A percentile compares a stretch with the other conserved stretches of the same genome.
These are phyloP conservation scores for Globisporangium rhizosaccharum DNA, from an alignment of 352 stramenopile species.

Conservation along the genomic window DNA sequence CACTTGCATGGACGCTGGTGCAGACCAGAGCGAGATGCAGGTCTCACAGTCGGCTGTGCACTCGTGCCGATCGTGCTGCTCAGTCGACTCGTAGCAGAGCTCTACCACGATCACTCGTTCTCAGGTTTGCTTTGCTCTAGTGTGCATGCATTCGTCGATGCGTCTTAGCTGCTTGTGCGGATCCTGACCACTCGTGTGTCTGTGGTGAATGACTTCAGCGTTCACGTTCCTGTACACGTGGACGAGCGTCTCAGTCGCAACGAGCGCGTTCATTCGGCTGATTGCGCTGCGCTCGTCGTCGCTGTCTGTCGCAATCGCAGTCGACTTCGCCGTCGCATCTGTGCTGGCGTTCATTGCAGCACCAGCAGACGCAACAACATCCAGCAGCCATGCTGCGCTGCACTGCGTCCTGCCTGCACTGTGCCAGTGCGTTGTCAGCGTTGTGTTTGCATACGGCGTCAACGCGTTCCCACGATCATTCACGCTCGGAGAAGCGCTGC, in stretches of 20 bases:
- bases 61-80: constrained; percentile 52
- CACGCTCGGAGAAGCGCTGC: constrained; percentile 62
- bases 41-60: constrained; percentile 53
- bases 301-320: constrained; percentile 24
- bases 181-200: neutral
- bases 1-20: neutral
- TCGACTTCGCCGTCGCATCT: constrained; percentile 40
- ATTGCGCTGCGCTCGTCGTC: constrained; percentile 29
- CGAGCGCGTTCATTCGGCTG: constrained; percentile 43
- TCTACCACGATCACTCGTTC: constrained; percentile 19
- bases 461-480: constrained; percentile 54
- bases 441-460: constrained; percentile 36
- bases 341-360: constrained; percentile 12
- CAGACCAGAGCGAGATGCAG: constrained; percentile 51
- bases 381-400: constrained; percentile 5
- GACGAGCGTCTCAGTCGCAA: constrained; percentile 40
- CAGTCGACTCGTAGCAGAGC: constrained; percentile 40
- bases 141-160: neutral
- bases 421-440: constrained; percentile 25
- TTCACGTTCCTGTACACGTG: constrained; percentile 56
- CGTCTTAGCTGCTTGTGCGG: no score
- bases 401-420: constrained; percentile 29
- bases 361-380: constrained; percentile 4
- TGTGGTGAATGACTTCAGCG: constrained; percentile 8
- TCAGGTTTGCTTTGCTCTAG: constrained; percentile 15